A percentile compares a stretch with the other conserved stretches of the same genome.
These are phyloP conservation scores for Botrytis galanthina DNA, from an alignment of 2,329 filamentous ascomycete species.

Conservation along the genomic window DNA sequence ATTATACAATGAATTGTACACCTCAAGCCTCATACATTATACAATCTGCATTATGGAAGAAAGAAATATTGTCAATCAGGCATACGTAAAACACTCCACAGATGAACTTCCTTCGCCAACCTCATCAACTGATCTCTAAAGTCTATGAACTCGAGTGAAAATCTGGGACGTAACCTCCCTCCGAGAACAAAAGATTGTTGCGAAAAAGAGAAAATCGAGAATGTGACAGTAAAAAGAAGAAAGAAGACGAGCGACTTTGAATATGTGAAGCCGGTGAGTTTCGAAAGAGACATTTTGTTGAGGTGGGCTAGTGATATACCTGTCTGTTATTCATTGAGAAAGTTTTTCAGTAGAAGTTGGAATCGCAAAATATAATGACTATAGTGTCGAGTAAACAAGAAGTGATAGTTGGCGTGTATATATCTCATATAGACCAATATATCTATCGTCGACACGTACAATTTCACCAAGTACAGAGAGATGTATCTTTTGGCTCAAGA, in stretches of 20 bases:
- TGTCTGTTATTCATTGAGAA: background rate
- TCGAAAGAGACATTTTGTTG: conserved; percentile 6
- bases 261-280: conserved; percentile 1
- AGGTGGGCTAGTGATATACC: background rate
- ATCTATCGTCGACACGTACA: background rate
- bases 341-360: too few species aligned
- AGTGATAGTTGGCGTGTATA: background rate
- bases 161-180: background rate
- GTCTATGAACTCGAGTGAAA: background rate
- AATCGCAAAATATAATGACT: background rate
- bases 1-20: background rate
- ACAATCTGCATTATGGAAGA: background rate
- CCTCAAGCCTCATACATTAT: too few species aligned
- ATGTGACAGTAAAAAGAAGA: background rate
- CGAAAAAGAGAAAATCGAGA: conserved; percentile 4
- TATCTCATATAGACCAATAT: background rate
- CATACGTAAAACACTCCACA: conserved; percentile 19
- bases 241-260: background rate
- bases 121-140: conserved; percentile 5
- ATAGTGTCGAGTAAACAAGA: background rate
- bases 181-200: conserved; percentile 2
- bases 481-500: background rate
- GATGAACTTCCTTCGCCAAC: conserved; percentile 7
- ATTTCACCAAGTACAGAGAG: background rate
- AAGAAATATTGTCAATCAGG: background rate